These are phyloP conservation scores for Scheffersomyces stipitis DNA, from an alignment of 805 yeast genomes.

Conservation along the genomic window DNA sequence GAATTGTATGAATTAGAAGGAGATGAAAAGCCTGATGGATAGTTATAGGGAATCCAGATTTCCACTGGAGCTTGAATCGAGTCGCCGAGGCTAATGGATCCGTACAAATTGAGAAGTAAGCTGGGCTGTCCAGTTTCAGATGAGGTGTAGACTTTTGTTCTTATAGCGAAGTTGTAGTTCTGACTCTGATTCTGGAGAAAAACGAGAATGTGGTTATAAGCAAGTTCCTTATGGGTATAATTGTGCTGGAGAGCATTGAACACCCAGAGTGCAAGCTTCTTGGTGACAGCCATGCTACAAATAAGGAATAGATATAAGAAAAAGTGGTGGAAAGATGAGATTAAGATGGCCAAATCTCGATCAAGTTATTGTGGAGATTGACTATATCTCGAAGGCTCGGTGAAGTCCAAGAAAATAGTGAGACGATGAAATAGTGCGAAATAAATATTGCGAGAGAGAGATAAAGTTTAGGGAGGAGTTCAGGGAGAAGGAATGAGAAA, in stretches of 20 bases:
- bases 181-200: constrained; percentile 48
- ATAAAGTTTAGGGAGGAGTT: too few relatives aligned
- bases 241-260: constrained; percentile 46
- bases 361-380: too few relatives aligned
- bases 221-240: constrained; percentile 55
- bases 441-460: too few relatives aligned
- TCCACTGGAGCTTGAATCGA: constrained; percentile 48
- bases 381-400: too few relatives aligned
- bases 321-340: too few relatives aligned
- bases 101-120: constrained; percentile 64
- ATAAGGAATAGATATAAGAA: too few relatives aligned
- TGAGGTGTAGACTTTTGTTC: constrained; percentile 58
- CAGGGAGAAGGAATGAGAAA: too few relatives aligned
- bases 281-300: constrained; percentile 9
- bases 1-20: not conserved
- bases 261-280: constrained; percentile 40
- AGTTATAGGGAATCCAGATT: constrained; percentile 74
- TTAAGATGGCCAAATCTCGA: not conserved
- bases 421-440: too few relatives aligned
- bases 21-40: constrained; percentile 46
- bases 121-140: constrained; percentile 56
- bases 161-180: constrained; percentile 51
- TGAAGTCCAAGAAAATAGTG: too few relatives aligned
- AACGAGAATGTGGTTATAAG: constrained; percentile 63
- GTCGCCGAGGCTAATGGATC: constrained; percentile 43